Conservation (phyloP, 805 yeast genomes). For the Brettanomyces bruxellensis region DNA sequence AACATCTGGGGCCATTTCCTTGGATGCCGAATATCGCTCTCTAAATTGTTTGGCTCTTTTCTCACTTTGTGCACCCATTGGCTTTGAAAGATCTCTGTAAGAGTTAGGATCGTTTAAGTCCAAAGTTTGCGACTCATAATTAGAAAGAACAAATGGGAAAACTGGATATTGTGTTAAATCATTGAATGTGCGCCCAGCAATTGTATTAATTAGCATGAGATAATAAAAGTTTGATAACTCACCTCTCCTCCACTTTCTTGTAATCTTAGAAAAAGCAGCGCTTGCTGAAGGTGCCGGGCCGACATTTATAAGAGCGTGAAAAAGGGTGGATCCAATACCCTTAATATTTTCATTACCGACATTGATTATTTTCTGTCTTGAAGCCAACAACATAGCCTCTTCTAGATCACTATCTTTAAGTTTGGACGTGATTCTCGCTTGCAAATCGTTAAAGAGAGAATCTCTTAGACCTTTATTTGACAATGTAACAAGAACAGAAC, state of each 20-base stretch:
- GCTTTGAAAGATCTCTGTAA: constrained; percentile 71
- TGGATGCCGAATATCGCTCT: constrained; percentile 66
- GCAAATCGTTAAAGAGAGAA: constrained; percentile 39
- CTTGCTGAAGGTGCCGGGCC: constrained; percentile 7
- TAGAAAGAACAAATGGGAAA: constrained; percentile 87
- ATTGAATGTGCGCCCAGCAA: constrained; percentile 85
- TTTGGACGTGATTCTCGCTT: constrained; percentile 38
- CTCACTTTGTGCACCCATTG: constrained; percentile 82
- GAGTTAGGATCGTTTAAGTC: constrained; percentile 54
- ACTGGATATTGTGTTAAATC: constrained; percentile 88
- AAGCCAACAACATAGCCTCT: constrained; percentile 43
- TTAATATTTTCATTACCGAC: neutral
- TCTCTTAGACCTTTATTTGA: constrained; percentile 47
- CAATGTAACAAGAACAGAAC: constrained; percentile 61
- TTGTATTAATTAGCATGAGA: constrained; percentile 66
- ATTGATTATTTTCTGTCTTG: constrained; percentile 17
- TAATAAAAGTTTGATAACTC: constrained; percentile 78
- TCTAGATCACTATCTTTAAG: constrained; percentile 47
- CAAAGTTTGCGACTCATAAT: constrained; percentile 62
- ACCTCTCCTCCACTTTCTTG: constrained; percentile 68
- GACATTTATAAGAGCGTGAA: constrained; percentile 5
- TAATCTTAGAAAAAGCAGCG: constrained; percentile 33
- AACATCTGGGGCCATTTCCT: constrained; percentile 39
- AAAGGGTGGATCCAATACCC: constrained; percentile 1
- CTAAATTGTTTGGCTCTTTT: constrained; percentile 53